phyloP scores from a whole-genome alignment of 306 rosid species.

The Lablab purpureus region DNA sequence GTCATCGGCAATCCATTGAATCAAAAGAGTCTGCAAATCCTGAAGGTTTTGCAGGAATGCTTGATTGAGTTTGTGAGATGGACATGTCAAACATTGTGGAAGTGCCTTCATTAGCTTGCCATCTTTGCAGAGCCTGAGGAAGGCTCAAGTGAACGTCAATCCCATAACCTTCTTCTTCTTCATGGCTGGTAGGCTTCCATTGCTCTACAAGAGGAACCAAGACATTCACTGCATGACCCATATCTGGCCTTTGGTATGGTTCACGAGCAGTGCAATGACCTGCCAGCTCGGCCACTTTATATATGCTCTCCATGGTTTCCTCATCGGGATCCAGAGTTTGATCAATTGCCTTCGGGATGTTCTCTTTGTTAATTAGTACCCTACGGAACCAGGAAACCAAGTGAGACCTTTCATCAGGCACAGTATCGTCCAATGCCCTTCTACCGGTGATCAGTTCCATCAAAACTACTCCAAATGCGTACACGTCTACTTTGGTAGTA shows the following conservation, averaged over 20 bases:
- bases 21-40: conserved; percentile 80
- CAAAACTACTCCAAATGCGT: conserved; percentile 87
- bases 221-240: conserved; percentile 90
- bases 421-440: conserved; percentile 75
- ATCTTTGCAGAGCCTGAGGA: conserved; percentile 81
- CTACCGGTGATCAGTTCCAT: conserved; percentile 86
- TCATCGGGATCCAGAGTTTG: conserved; percentile 72
- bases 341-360: conserved; percentile 82
- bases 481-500: conserved; percentile 88
- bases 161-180: conserved; percentile 76
- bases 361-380: conserved; percentile 76
- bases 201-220: conserved; percentile 83
- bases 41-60: conserved; percentile 82
- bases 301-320: conserved; percentile 87
- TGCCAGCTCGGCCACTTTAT: conserved; percentile 81
- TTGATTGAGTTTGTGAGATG: conserved; percentile 69
- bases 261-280: conserved; percentile 92
- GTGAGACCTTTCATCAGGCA: conserved; percentile 87
- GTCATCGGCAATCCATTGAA: conserved; percentile 78
- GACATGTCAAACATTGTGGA: conserved; percentile 76
- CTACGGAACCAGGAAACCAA: conserved; percentile 88
- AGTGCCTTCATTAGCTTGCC: conserved; percentile 94
- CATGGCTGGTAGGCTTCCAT: conserved; percentile 76
- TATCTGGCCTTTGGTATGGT: conserved; percentile 89
- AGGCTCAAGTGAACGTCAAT: conserved; percentile 82